Evolutionary conservation across 306 rosid genomes (phyloP).

Genomic region (Cucumis hystrix): DNA sequence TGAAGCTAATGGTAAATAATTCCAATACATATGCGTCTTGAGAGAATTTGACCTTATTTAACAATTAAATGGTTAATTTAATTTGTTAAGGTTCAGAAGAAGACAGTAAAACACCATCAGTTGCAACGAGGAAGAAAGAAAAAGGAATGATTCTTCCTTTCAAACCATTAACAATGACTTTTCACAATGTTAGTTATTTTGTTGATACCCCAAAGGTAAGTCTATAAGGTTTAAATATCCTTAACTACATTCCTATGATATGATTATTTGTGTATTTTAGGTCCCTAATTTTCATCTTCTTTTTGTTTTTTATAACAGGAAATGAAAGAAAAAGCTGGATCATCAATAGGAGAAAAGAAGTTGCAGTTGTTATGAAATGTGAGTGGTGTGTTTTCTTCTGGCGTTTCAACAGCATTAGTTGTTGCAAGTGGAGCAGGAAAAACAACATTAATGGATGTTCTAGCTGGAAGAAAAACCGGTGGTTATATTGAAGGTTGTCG

Average conservation of each 20-base stretch:
- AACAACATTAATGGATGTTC: conserved; percentile 91
- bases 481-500: conserved; percentile 90
- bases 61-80: too few species aligned
- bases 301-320: conserved; percentile 18
- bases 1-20: conserved; percentile 22
- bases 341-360: conserved; percentile 35
- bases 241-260: too few species aligned
- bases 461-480: conserved; percentile 92
- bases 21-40: background rate
- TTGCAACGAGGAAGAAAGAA: background rate
- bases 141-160: conserved; percentile 97
- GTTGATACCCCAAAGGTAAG: conserved; percentile 83
- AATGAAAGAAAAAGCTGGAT: conserved; percentile 41
- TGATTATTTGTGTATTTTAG: too few species aligned
- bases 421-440: conserved; percentile 95
- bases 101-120: background rate
- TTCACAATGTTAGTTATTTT: conserved; percentile 64
- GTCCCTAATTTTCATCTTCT: background rate
- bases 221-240: too few species aligned
- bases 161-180: conserved; percentile 83
- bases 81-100: too few species aligned
- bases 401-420: conserved; percentile 83
- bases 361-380: conserved; percentile 69
- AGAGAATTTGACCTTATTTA: too few species aligned
- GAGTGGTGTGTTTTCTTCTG: conserved; percentile 79